Percentiles rank a stretch among this genome's conserved stretches.
Conservation (phyloP, 768 basidiomycete species). For the Rhodosporidiobolus sp. region DNA sequence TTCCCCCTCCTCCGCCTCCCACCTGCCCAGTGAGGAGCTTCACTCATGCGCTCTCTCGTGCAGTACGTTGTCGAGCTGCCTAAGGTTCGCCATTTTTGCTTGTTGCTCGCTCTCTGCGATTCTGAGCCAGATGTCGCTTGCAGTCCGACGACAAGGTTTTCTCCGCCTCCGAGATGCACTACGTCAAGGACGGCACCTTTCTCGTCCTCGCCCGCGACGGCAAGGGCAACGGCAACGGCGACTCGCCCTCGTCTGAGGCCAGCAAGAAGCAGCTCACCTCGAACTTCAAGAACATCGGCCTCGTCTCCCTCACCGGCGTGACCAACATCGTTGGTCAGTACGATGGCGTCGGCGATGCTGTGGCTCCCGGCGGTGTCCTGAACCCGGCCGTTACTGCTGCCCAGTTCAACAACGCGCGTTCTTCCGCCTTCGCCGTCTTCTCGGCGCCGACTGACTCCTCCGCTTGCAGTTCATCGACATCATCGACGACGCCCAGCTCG, state of each 20-base stretch:
- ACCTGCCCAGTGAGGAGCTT: neutral
- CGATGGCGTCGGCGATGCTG: conserved; percentile 57
- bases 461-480: conserved; percentile 56
- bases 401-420: conserved; percentile 53
- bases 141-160: too few species aligned
- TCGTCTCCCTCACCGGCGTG: conserved; percentile 60
- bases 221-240: conserved; percentile 59
- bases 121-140: too few species aligned
- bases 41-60: neutral
- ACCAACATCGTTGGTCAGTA: conserved; percentile 64
- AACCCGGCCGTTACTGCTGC: conserved; percentile 56
- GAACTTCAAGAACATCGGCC: conserved; percentile 57
- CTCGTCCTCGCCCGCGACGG: conserved; percentile 60
- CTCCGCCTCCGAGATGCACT: conserved; percentile 61
- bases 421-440: too few species aligned
- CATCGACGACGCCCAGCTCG: conserved; percentile 58
- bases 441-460: too few species aligned
- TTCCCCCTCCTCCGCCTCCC: conserved; percentile 48
- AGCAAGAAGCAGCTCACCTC: conserved; percentile 53
- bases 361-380: conserved; percentile 57
- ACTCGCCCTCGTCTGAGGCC: conserved; percentile 54
- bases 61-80: conserved; percentile 45
- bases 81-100: too few species aligned
- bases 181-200: conserved; percentile 58
- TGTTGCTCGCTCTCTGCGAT: too few species aligned